A percentile compares a stretch with the other conserved stretches of the same genome.
These are phyloP conservation scores for Quercus alba DNA, from an alignment of 306 rosid genomes.

Conservation along the genomic window DNA sequence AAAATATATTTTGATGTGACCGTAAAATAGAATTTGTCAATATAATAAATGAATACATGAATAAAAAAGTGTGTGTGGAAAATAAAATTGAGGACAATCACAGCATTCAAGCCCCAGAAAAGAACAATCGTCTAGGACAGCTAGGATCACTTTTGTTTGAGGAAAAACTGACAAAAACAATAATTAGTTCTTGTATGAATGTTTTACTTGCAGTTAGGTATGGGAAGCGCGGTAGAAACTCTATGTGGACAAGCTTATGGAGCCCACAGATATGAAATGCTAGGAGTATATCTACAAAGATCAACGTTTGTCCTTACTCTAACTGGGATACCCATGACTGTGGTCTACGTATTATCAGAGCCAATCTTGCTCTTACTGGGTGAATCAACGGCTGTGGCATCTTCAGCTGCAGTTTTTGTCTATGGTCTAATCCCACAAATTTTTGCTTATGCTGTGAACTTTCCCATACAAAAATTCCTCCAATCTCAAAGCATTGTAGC, in stretches of 20 bases:
- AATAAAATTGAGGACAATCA: too few relatives aligned
- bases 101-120: too few relatives aligned
- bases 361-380: conserved; percentile 44
- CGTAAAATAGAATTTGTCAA: too few relatives aligned
- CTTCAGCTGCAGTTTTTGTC: conserved; percentile 51
- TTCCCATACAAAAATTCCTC: conserved; percentile 76
- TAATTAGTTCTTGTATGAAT: too few relatives aligned
- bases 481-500: conserved; percentile 71
- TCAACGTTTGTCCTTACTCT: conserved; percentile 42
- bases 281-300: conserved; percentile 69
- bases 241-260: conserved; percentile 81
- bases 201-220: conserved; percentile 47
- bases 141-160: too few relatives aligned
- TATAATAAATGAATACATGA: too few relatives aligned
- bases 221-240: conserved; percentile 91
- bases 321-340: conserved; percentile 43
- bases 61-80: rapidly evolving
- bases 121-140: too few relatives aligned
- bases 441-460: conserved; percentile 68
- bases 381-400: conserved; percentile 33
- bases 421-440: conserved; percentile 78
- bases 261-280: conserved; percentile 54
- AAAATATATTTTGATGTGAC: too few relatives aligned
- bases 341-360: conserved; percentile 41
- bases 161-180: too few relatives aligned